A percentile compares a stretch with the other conserved stretches of the same genome.
Conservation (phyloP, 2,329 filamentous ascomycete genomes). For the Alternaria sp. region DNA sequence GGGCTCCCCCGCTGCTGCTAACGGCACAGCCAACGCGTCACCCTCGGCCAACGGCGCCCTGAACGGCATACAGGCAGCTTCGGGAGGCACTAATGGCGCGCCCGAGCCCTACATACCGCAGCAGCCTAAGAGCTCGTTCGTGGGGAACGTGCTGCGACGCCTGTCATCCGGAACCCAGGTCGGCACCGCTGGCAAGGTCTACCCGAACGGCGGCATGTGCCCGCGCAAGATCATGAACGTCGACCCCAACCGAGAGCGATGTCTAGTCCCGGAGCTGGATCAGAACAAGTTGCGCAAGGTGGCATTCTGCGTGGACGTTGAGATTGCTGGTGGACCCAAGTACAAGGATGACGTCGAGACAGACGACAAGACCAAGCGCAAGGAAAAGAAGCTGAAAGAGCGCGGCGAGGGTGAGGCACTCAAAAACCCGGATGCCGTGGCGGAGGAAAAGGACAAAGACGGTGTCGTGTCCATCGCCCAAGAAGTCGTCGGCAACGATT, state of each 20-base stretch:
- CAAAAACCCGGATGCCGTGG: slow-evolving; percentile 67
- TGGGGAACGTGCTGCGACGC: slow-evolving; percentile 81
- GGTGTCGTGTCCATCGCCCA: slow-evolving; percentile 42
- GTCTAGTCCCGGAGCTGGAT: slow-evolving; percentile 78
- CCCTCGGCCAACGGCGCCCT: slow-evolving; percentile 49
- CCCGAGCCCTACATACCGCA: slow-evolving; percentile 72
- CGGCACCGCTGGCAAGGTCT: slow-evolving; percentile 57
- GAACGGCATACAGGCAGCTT: slow-evolving; percentile 48
- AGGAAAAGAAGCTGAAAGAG: slow-evolving; percentile 65
- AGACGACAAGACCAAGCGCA: slow-evolving; percentile 56
- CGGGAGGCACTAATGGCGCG: slow-evolving; percentile 36
- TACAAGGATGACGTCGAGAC: slow-evolving; percentile 68
- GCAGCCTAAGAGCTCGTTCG: slow-evolving; percentile 77
- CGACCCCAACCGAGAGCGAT: slow-evolving; percentile 78
- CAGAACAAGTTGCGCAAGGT: slow-evolving; percentile 83
- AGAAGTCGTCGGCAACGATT: slow-evolving; percentile 51
- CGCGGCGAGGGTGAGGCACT: slow-evolving; percentile 76
- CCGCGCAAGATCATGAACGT: slow-evolving; percentile 85
- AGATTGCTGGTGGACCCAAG: slow-evolving; percentile 86
- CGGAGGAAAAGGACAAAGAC: slow-evolving; percentile 63
- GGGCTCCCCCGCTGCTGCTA: slow-evolving; percentile 45
- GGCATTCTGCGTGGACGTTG: slow-evolving; percentile 95
- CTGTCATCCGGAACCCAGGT: slow-evolving; percentile 68
- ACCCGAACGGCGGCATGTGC: slow-evolving; percentile 72
- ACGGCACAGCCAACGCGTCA: slow-evolving; percentile 60